Evolutionary conservation across 2,329 filamentous ascomycete species (phyloP).

Genomic region (Aspergillus tubingensis): DNA sequence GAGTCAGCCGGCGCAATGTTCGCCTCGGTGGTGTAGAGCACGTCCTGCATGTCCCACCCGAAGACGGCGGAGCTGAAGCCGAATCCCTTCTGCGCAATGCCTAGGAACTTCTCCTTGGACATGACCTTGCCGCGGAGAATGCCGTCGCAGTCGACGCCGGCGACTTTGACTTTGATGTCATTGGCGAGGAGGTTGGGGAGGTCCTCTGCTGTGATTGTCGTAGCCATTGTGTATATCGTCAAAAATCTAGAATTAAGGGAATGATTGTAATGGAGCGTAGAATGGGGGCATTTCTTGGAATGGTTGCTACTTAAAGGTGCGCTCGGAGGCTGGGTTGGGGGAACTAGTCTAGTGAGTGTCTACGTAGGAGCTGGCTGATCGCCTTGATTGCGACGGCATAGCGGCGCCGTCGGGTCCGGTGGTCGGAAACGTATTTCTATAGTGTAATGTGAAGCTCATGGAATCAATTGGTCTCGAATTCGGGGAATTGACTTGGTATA

Average conservation of each 20-base stretch:
- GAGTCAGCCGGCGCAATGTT: constrained; percentile 81
- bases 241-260: not conserved
- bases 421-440: not conserved
- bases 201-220: constrained; percentile 56
- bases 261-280: not conserved
- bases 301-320: too few relatives aligned
- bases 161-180: constrained; percentile 80
- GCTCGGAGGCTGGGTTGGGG: too few relatives aligned
- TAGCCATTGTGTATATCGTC: constrained; percentile 8
- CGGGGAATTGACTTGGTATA: not conserved
- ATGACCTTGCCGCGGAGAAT: constrained; percentile 85
- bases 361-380: too few relatives aligned
- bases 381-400: not conserved
- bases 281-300: too few relatives aligned
- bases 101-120: constrained; percentile 88
- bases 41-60: constrained; percentile 95
- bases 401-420: not conserved
- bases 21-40: constrained; percentile 68
- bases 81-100: constrained; percentile 73
- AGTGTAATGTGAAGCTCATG: not conserved
- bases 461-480: not conserved
- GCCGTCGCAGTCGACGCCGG: constrained; percentile 82
- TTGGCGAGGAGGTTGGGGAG: constrained; percentile 66
- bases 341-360: too few relatives aligned
- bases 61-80: constrained; percentile 92